Evolutionary conservation across 1,284 basidiomycete species (phyloP), one percentile per base, ranked within the genome.

Genomic region (Rhodotorula mucilaginosa): DNA sequence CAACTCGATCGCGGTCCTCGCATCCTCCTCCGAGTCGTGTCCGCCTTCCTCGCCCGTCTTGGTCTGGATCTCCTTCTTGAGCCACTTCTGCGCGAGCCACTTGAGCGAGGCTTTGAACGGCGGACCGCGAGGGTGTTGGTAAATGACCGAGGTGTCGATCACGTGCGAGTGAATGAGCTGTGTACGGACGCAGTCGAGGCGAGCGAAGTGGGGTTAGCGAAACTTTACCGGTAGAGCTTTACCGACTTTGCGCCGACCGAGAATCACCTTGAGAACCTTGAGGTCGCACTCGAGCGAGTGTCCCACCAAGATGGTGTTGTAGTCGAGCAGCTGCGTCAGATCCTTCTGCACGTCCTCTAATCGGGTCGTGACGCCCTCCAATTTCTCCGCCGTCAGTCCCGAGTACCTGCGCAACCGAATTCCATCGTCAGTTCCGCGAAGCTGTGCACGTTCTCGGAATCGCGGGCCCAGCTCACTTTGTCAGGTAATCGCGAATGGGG

Each of bases 251-350:
- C 46, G 3, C 21, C 58, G 31, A 16, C 6, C 6, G 26, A 16
- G 90, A 70, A 88, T 86, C 56, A 96, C 86, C 77, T 90, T 90
- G 68, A 97, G 86, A 0, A 90, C 90, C 74, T 87, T 87, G 48
- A 97, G 85, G 80, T 97, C 93, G 46, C 90, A 93, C 82, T 96
- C 93, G 61, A 97, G 87, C 4, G 92, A 95, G 80, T 97, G 94
- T 0, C 94, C 94, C n/a, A 97, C 84, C 23, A 97, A 87, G 77
- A 95, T 90, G 2, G 92, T 91, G 0, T 88, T 2, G 84, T 85
- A 74, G 82, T 83, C 79, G 19, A 80, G 67, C 79, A 73, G 82
- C 23, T 87, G 81, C 16, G 82, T 81, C 63, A 92, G 81, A 58
- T 88, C 85, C 0, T 84, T 78, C 80, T 96, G 94, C 5, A 94